A percentile compares a stretch with the other conserved stretches of the same genome.
Evolutionary conservation across 2,329 filamentous ascomycete genomes (phyloP).

Genomic region (Claviceps fusiformis): DNA sequence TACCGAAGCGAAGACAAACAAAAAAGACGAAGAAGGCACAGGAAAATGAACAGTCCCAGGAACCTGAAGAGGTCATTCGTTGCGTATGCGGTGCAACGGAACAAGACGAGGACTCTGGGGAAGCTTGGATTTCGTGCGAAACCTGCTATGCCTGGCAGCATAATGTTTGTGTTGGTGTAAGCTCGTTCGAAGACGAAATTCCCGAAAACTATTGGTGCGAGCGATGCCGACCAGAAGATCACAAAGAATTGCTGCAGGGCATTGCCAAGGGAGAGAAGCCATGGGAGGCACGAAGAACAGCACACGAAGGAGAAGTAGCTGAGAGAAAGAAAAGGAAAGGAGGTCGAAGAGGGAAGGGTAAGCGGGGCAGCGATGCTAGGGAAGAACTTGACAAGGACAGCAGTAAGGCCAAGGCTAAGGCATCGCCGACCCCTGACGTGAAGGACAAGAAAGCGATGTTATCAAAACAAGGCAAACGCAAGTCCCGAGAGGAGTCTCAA

Average conservation of each 20-base stretch:
- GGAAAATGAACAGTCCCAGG: conserved; percentile 41
- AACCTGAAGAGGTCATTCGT: conserved; percentile 64
- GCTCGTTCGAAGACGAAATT: conserved; percentile 61
- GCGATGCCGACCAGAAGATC: conserved; percentile 70
- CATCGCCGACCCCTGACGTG: conserved; percentile 28
- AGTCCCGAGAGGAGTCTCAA: conserved; percentile 41
- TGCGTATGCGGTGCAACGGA: conserved; percentile 86
- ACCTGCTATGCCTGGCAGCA: conserved; percentile 91
- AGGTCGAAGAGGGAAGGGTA: conserved; percentile 50
- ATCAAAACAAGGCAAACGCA: conserved; percentile 39
- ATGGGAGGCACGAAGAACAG: conserved; percentile 61
- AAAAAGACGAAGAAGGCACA: conserved; percentile 46
- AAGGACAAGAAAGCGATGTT: conserved; percentile 34
- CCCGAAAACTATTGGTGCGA: conserved; percentile 88
- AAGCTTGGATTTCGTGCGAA: conserved; percentile 94
- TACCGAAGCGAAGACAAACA: conserved; percentile 38
- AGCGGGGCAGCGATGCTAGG: conserved; percentile 50
- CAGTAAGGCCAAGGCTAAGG: conserved; percentile 18
- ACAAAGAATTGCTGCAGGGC: conserved; percentile 65
- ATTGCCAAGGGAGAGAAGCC: conserved; percentile 71
- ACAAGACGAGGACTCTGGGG: conserved; percentile 71
- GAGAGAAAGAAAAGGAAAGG: conserved; percentile 43
- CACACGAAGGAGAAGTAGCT: conserved; percentile 49
- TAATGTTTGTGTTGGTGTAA: conserved; percentile 86
- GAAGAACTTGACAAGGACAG: conserved; percentile 41